Percentiles rank a stretch among this genome's conserved stretches.
Evolutionary conservation across 352 stramenopile species (phyloP).

Genomic region (Pythium sukuiense): DNA sequence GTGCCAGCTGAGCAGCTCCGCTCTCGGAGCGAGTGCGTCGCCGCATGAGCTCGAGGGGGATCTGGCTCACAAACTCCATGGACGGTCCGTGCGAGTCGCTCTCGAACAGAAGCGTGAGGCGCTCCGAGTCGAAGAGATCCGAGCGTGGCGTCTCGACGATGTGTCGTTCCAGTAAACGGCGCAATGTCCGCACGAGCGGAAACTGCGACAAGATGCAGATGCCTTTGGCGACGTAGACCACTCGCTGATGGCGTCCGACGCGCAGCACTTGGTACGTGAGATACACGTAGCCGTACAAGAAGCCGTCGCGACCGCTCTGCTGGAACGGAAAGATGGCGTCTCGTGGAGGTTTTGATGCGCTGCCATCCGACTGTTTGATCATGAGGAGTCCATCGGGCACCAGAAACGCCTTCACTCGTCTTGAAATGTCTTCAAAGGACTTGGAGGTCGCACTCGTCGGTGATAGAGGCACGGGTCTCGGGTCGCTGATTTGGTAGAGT

Average conservation of each 20-base stretch:
- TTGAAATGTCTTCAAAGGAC: conserved; percentile 53
- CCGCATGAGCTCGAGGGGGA: conserved; percentile 31
- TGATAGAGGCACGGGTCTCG: not conserved
- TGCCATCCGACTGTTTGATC: conserved; percentile 30
- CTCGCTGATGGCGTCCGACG: conserved; percentile 42
- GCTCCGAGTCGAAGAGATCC: conserved; percentile 51
- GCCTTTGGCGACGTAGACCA: conserved; percentile 57
- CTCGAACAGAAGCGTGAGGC: conserved; percentile 43
- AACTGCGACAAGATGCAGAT: conserved; percentile 68
- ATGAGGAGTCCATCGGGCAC: conserved; percentile 62
- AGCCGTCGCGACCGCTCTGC: conserved; percentile 69
- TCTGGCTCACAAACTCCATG: conserved; percentile 28
- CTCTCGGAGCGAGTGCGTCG: conserved; percentile 41
- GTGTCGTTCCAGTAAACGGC: conserved; percentile 46
- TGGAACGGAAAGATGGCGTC: conserved; percentile 76
- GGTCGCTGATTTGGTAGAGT: conserved; percentile 1
- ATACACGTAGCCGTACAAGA: conserved; percentile 76
- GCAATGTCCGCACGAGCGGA: conserved; percentile 61
- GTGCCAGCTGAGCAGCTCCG: conserved; percentile 39
- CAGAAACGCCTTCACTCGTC: conserved; percentile 69
- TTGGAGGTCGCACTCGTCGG: not conserved
- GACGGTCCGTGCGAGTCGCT: conserved; percentile 19
- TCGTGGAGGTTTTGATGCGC: conserved; percentile 36
- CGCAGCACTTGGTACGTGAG: conserved; percentile 66
- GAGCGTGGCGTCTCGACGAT: conserved; percentile 27